Conservation (phyloP, 768 basidiomycete species). For the Rubroboletus satanas region DNA sequence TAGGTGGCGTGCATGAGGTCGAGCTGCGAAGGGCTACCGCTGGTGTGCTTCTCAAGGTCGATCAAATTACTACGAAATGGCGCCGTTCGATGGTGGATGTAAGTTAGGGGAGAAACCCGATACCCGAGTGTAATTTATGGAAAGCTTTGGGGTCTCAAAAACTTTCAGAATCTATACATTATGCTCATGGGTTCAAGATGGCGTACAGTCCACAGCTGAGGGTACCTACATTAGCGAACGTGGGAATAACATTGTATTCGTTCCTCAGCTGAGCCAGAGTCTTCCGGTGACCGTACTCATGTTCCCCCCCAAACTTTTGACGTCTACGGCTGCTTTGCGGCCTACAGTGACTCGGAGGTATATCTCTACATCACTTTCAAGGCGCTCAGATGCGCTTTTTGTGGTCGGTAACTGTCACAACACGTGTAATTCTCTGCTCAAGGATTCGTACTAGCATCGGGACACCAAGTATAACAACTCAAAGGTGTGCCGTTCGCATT, state of each 20-base stretch:
- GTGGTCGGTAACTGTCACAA: constrained; percentile 52
- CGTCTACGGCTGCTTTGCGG: constrained; percentile 13
- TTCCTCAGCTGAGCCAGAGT: neutral
- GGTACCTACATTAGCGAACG: neutral
- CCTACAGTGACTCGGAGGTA: constrained; percentile 19
- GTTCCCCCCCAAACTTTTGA: constrained; percentile 19
- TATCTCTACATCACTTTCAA: constrained; percentile 39
- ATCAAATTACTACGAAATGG: constrained; percentile 68
- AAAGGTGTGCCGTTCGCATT: constrained; percentile 44
- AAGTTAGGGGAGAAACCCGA: constrained; percentile 8
- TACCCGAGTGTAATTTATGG: neutral
- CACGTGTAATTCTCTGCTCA: constrained; percentile 11
- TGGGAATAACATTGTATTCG: constrained; percentile 10
- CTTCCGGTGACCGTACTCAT: constrained; percentile 13
- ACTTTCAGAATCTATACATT: neutral
- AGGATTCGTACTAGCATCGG: constrained; percentile 63
- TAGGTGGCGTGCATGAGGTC: constrained; percentile 61
- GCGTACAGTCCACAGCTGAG: too few relatives aligned
- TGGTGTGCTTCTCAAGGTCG: constrained; percentile 77
- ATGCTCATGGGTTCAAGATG: neutral
- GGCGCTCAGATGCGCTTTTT: constrained; percentile 80
- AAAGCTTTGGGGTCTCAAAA: neutral
- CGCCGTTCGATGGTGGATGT: constrained; percentile 57
- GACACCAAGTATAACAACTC: constrained; percentile 95
- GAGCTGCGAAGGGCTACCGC: constrained; percentile 68